These are phyloP conservation scores for Ophiostoma ulmi DNA, from an alignment of 2,329 filamentous ascomycete species.

Conservation along the genomic window DNA sequence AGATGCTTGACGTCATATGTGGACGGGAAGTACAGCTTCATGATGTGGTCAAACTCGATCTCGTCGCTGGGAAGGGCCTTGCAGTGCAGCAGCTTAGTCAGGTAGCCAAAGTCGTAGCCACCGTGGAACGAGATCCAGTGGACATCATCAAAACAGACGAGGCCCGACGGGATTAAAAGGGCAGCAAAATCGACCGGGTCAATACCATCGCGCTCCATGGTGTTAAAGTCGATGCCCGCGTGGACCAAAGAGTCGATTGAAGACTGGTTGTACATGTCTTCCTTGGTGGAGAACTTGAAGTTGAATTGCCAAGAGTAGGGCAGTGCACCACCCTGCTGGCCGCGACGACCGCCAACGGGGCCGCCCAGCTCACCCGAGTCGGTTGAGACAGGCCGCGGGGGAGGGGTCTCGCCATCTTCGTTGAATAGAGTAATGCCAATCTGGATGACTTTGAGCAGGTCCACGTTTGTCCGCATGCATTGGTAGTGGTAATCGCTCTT, in stretches of 20 bases:
- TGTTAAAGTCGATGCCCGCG: conserved; percentile 85
- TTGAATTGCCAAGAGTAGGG: conserved; percentile 99
- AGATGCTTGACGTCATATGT: conserved; percentile 97
- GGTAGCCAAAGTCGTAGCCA: conserved; percentile 95
- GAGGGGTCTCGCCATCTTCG: conserved; percentile 79
- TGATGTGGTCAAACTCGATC: conserved; percentile 77
- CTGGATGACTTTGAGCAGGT: conserved; percentile 95
- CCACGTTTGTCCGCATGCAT: conserved; percentile 92
- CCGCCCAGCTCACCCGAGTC: conserved; percentile 40
- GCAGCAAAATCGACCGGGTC: conserved; percentile 84
- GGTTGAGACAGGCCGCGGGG: conserved; percentile 55
- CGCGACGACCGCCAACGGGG: conserved; percentile 38
- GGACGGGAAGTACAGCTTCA: conserved; percentile 88
- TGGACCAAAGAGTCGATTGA: conserved; percentile 87
- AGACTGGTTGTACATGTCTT: conserved; percentile 96
- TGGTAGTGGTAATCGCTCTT: conserved; percentile 99
- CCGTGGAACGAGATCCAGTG: conserved; percentile 98
- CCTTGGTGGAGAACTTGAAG: conserved; percentile 89
- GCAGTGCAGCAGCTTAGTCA: conserved; percentile 88
- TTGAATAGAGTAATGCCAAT: conserved; percentile 93
- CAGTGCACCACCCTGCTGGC: conserved; percentile 38
- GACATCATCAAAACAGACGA: conserved; percentile 81
- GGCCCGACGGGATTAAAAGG: conserved; percentile 82
- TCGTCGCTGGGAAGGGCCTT: conserved; percentile 82
- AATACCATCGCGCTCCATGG: conserved; percentile 82